Evolutionary conservation across 2,329 filamentous ascomycete genomes (phyloP), one percentile per base, ranked within the genome.

Genomic region (Penicillium sp.): DNA sequence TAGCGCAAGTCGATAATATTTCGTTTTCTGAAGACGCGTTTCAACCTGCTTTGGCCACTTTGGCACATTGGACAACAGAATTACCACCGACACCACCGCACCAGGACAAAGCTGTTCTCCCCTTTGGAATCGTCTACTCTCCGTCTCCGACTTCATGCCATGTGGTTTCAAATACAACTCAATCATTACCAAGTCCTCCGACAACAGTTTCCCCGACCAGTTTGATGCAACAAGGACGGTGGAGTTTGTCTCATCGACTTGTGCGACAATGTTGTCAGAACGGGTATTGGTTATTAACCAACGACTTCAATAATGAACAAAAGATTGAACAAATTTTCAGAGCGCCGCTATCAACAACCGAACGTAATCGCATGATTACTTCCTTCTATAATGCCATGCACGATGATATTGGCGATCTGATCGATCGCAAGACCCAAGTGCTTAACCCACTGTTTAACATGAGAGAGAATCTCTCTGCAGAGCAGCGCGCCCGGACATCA

Each of bases 261-360:
- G 63, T 67, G 28, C 56, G 52, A 36, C 48, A 61, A 54, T 67
- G 64, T 47, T 66, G 55, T 47, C 49, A 58, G 8, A 55, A 47
- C 11, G 64, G 60, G 39, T 67, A 67, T 45, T 54, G 46, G 23
- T 42, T 67, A 33, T 56, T 67, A 18, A 43, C 55, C 23, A 44
- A 56, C 9, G 34, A 16, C 8, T 44, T 56, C n/a, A 11, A 53
- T 26, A 31, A 62, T 26, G 28, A 51, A 23, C 9, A 51, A 18
- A 50, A 19, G 23, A 46, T 65, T 26, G 46, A 43, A 29, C 29
- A 51, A 16, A 50, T 67, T 14, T 67, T 67, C 51, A 59, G 58
- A 3, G 37, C 42, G 13, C 11, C 18, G 11, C 33, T 57, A 8
- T 53, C 47, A 11, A 21, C 40, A 5, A 5, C 34, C 5, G 59